These are phyloP conservation scores for Diaporthe humulicola DNA, from an alignment of 2,329 filamentous ascomycete genomes.

Conservation along the genomic window DNA sequence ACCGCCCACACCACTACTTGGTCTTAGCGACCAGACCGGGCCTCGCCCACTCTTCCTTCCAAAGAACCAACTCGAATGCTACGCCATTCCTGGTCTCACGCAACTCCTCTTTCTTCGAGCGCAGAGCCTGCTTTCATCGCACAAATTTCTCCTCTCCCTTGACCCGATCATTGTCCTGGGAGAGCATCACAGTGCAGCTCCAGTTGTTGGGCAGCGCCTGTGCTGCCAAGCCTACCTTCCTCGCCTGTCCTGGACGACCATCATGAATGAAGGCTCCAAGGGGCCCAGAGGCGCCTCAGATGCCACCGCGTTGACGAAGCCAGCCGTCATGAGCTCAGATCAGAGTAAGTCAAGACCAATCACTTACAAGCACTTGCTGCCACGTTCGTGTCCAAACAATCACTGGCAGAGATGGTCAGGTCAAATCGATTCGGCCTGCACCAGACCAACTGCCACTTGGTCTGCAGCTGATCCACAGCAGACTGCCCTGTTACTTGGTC, in stretches of 20 bases:
- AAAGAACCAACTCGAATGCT: no score
- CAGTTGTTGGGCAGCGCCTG: neutral
- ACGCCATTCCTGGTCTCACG: neutral
- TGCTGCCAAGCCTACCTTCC: no score
- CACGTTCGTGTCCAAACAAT: neutral
- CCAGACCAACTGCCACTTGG: neutral
- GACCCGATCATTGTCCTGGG: neutral
- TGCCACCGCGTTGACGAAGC: neutral
- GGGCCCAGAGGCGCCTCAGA: neutral
- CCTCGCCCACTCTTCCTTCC: no score
- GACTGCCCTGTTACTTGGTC: neutral
- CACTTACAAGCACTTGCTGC: neutral
- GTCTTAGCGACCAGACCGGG: no score
- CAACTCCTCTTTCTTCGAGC: neutral
- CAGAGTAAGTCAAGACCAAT: neutral
- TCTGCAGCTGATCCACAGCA: neutral
- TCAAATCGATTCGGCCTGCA: neutral
- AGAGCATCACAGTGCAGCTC: neutral
- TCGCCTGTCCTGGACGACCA: no score
- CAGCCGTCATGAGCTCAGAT: neutral
- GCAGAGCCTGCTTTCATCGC: neutral
- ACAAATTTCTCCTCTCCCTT: neutral
- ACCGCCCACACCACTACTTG: no score
- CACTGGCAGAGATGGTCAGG: neutral
- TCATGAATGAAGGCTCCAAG: no score